Base-by-base conservation (phyloP, 352 stramenopile genomes). In the Thraustochytrium sp. region DNA sequence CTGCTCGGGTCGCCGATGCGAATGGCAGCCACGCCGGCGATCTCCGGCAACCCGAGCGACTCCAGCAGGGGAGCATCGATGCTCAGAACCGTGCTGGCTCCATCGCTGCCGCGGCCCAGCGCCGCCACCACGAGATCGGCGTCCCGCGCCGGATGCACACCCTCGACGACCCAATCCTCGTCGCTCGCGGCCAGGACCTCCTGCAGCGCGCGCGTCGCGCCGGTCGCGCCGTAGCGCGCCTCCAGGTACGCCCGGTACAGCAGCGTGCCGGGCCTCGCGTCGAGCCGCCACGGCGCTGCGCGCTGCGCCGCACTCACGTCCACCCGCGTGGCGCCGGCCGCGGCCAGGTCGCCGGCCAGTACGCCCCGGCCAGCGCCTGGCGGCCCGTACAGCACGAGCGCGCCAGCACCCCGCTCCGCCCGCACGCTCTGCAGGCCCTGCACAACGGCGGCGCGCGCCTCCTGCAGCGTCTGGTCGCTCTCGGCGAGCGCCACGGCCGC, bases 1-100 rank as follows among this genome's bases (percentile, higher is more conserved):
- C 59, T 72, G 59, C 59, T 72, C 59, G 59, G 59, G 36, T 72
- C 59, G 13, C 59, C 59, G 36, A 72, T 26, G 3, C 59, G 59
- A 44, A 72, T 72, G 8, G 26, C 59, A 11, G 59, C 59, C 34
- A 72, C 34, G 26, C 8, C 8, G 11, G 9, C 59, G 11, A 13
- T 5, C 36, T 72, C 59, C 13, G 59, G 59, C 9, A 72, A 21
- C 13, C 21, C 13, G 1, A 72, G 13, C 13, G 59, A 21, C 16
- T 49, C 40, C 9, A 72, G 40, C 13, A 72, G 16, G 40, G 59
- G 59, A 2, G 59, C 59, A 21, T 72, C 59, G 26, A 72, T 31
- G 40, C 59, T 72, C 26, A 72, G 26, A 16, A 72, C 59, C 1
- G 59, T 72, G 59, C 36, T 44, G 34, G 13, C 40, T 16, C 36